Percentiles rank a stretch among this genome's conserved stretches.
Conservation (phyloP, 192 early-diverging fungal genomes). For the Dissophora ornata region DNA sequence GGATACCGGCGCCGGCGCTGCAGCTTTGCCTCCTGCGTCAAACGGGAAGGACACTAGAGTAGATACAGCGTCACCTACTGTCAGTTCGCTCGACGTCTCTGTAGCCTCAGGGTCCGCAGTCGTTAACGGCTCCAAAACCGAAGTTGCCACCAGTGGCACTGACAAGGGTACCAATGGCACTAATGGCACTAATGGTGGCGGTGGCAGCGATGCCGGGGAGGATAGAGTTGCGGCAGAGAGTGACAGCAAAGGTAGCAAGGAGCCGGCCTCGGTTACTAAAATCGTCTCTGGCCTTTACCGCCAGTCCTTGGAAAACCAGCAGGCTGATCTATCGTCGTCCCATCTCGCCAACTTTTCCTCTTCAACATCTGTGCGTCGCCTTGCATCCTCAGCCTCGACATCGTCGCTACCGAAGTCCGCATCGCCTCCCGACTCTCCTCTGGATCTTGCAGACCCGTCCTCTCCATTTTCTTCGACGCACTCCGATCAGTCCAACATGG, state of each 20-base stretch:
- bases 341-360: neutral
- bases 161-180: neutral
- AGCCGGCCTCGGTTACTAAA: conserved; percentile 20
- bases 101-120: neutral
- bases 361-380: neutral
- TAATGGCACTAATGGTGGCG: neutral
- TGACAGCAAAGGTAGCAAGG: neutral
- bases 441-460: too few species aligned
- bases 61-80: neutral
- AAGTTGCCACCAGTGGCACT: neutral
- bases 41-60: neutral
- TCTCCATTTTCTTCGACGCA: too few species aligned
- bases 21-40: neutral
- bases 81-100: conserved; percentile 4
- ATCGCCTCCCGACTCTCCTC: too few species aligned
- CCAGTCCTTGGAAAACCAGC: conserved; percentile 7
- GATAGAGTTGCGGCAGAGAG: too few species aligned
- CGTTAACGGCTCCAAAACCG: neutral
- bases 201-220: too few species aligned
- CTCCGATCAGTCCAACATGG: too few species aligned
- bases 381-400: neutral
- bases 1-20: neutral
- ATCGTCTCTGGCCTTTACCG: conserved; percentile 14
- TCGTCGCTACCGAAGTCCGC: too few species aligned
- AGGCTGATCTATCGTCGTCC: neutral